phyloP scores from a whole-genome alignment of 1,284 basidiomycete species.

The Pseudozyma sp. region DNA sequence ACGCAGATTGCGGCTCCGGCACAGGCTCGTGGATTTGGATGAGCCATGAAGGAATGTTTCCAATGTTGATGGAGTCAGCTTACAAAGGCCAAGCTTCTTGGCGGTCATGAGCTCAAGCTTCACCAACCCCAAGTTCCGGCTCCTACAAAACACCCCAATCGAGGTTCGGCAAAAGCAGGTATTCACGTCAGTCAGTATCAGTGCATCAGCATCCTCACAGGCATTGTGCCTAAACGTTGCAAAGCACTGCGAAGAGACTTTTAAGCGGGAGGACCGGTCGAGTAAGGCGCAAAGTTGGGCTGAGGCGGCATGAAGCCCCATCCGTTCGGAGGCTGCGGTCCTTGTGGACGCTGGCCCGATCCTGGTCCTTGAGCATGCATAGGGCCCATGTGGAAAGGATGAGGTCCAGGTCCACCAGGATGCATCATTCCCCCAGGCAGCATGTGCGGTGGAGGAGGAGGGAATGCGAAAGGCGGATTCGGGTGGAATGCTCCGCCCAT shows the following conservation, averaged over 20 bases:
- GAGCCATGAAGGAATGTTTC: not conserved
- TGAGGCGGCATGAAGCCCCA: slow-evolving; percentile 33
- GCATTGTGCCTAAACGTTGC: not conserved
- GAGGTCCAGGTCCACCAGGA: slow-evolving; percentile 18
- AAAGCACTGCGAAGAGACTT: not conserved
- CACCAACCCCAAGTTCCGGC: slow-evolving; percentile 56
- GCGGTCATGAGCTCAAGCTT: not conserved
- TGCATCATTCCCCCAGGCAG: slow-evolving; percentile 37
- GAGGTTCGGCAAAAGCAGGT: not conserved
- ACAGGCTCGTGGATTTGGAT: not conserved
- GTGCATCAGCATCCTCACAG: not conserved
- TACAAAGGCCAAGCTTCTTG: not conserved
- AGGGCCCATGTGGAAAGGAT: slow-evolving; percentile 39
- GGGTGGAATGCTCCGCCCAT: slow-evolving; percentile 25
- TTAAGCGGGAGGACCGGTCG: slow-evolving; percentile 35
- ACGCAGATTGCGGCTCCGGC: not conserved
- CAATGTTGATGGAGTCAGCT: not conserved
- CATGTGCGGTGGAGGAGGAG: slow-evolving; percentile 44
- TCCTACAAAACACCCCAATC: slow-evolving; percentile 10
- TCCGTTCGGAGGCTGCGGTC: slow-evolving; percentile 10
- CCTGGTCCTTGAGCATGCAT: slow-evolving; percentile 20
- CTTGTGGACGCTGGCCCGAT: slow-evolving; percentile 19
- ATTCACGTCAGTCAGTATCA: slow-evolving; percentile 3
- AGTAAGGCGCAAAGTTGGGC: slow-evolving; percentile 40
- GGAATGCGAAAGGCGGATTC: slow-evolving; percentile 34